Evolutionary conservation across 345 rosid species (phyloP).

Genomic region (Lepidium africanum): DNA sequence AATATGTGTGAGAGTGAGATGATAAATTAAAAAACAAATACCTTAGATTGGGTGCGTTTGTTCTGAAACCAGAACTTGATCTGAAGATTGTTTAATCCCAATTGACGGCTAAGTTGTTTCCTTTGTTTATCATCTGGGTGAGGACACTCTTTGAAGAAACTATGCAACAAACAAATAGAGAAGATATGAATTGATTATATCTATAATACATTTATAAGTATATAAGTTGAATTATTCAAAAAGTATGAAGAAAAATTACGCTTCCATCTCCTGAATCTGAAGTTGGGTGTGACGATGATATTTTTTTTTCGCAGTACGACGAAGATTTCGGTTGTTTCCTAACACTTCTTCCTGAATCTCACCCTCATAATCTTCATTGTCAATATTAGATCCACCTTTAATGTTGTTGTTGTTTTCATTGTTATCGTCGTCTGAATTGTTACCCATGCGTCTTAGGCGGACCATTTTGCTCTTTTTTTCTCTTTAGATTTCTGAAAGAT

Average conservation of each 20-base stretch:
- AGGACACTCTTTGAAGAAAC: conserved; percentile 76
- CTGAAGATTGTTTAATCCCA: conserved; percentile 79
- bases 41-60: conserved; percentile 98
- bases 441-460: background rate
- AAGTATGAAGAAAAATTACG: conserved; percentile 32
- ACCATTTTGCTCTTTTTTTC: background rate
- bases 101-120: conserved; percentile 63
- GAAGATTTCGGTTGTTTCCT: conserved; percentile 54
- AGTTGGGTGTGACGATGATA: conserved; percentile 82
- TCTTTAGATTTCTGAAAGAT: background rate
- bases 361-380: conserved; percentile 37
- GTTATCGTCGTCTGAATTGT: background rate
- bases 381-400: background rate
- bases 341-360: conserved; percentile 62
- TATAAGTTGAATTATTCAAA: background rate
- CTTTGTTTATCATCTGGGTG: conserved; percentile 96
- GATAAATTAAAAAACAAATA: conserved; percentile 12
- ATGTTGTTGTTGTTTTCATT: background rate
- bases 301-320: conserved; percentile 52
- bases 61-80: conserved; percentile 98
- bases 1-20: background rate
- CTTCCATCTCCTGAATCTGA: conserved; percentile 92
- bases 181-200: background rate
- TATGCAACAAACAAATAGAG: background rate
- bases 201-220: background rate